phyloP scores from a whole-genome alignment of 2,329 filamentous ascomycete species.

The Knufia petricola region DNA sequence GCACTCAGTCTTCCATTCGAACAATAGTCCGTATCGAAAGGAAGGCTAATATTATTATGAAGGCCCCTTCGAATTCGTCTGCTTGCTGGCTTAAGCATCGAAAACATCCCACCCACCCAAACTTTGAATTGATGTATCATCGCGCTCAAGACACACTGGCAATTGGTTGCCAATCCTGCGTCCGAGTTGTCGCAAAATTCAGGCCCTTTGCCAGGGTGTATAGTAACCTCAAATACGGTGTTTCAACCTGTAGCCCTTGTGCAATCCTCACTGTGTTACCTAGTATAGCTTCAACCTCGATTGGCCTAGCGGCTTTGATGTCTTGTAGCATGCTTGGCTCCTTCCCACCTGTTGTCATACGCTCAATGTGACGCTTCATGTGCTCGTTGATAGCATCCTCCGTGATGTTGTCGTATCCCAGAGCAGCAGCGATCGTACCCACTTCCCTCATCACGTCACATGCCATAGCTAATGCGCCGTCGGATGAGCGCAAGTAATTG shows the following conservation, averaged over 20 bases:
- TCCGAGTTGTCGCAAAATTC: constrained; percentile 3
- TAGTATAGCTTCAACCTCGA: constrained; percentile 63
- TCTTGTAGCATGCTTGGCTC: constrained; percentile 58
- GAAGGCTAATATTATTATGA: too few relatives aligned
- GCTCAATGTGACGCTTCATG: constrained; percentile 11
- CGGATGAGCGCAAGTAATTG: constrained; percentile 37
- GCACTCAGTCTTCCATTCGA: too few relatives aligned
- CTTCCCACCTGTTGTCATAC: not conserved
- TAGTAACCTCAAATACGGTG: constrained; percentile 56
- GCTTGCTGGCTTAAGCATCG: too few relatives aligned
- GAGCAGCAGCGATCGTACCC: constrained; percentile 12
- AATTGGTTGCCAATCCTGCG: not conserved
- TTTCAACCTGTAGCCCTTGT: constrained; percentile 49
- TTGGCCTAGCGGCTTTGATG: constrained; percentile 53
- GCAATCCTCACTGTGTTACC: constrained; percentile 61
- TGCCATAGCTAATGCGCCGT: constrained; percentile 22
- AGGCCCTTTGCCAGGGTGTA: constrained; percentile 39
- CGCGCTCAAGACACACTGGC: not conserved
- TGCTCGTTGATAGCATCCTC: constrained; percentile 10
- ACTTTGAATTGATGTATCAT: not conserved
- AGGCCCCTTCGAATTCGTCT: too few relatives aligned
- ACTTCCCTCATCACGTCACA: constrained; percentile 25
- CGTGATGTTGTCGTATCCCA: constrained; percentile 7
- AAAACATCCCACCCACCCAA: too few relatives aligned
- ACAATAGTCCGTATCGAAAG: too few relatives aligned